Evolutionary conservation across 805 yeast species (phyloP).

Genomic region (Barnettozyma siamensis): DNA sequence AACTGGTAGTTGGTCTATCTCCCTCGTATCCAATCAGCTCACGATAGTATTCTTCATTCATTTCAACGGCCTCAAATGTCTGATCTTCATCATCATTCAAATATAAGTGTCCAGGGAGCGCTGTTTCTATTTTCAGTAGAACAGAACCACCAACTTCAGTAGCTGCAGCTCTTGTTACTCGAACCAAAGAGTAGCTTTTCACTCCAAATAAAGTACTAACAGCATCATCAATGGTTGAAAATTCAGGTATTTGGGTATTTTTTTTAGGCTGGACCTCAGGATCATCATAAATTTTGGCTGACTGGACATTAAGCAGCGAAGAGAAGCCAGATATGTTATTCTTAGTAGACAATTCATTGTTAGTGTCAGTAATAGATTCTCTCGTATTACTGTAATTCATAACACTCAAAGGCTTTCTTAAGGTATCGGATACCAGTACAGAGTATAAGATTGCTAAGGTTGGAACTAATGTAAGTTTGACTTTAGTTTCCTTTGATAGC

Average conservation of each 20-base stretch:
- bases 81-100: conserved; percentile 43
- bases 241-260: conserved; percentile 30
- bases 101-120: conserved; percentile 45
- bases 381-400: conserved; percentile 17
- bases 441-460: conserved; percentile 39
- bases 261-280: conserved; percentile 28
- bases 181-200: conserved; percentile 38
- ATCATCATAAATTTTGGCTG: conserved; percentile 24
- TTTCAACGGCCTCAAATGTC: conserved; percentile 16
- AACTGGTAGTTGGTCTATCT: conserved; percentile 42
- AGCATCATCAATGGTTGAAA: conserved; percentile 40
- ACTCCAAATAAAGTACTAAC: conserved; percentile 36
- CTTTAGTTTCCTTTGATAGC: conserved; percentile 45
- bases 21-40: conserved; percentile 27
- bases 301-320: conserved; percentile 17
- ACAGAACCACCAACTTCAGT: conserved; percentile 45
- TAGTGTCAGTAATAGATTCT: conserved; percentile 11
- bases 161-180: conserved; percentile 52
- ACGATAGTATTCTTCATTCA: conserved; percentile 15
- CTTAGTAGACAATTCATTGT: conserved; percentile 19
- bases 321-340: conserved; percentile 20
- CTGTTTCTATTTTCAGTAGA: conserved; percentile 49
- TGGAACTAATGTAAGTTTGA: conserved; percentile 42
- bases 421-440: conserved; percentile 31
- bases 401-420: conserved; percentile 20